Base-by-base conservation (phyloP, 768 basidiomycete species). In the Panaeolus papilionaceus region DNA sequence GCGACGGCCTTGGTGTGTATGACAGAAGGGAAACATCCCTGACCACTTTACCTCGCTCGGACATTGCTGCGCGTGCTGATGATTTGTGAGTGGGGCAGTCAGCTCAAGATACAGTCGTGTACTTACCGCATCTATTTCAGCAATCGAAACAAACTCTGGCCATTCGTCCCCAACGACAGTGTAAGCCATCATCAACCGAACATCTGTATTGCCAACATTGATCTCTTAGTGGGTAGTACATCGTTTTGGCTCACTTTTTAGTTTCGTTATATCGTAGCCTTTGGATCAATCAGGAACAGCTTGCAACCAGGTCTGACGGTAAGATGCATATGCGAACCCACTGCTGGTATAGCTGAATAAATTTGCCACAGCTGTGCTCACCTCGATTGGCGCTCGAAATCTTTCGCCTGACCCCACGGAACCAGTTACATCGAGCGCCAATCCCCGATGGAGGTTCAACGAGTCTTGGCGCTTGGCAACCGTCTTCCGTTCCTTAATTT, bases 211-310 rank as follows among this genome's bases (percentile, higher is more conserved):
- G 23, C 20, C 6, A 23, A 9, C 42, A 11, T 23, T 33, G 12
- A 58, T 14, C 14, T 4, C 10, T 16, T 37, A 1, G 2, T 12
- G 4, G 4, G 1, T 33, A 58, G 54, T 58, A 58, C 28, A 26
- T 58, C 28, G 14, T 58, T 9, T 26, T 33, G 9, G 54, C 54
- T 8, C 28, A 4, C 14, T 58, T 58, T 23, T 16, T 58, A 8
- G 54, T 12, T 16, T 10, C 28, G 10, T 18, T 58, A 4, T 58
- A 58, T 33, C 10, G 20, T 20, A 18, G 14, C 6, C 14, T 12
- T 8, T 58, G 54, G 54, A 58, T 58, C 4, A 58, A 58, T 33
- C 54, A 58, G 33, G 54, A 58, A 12, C 54, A 58, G 16, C 54
- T 58, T 7, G 6, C 4, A 16, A 33, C 28, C 10, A 58, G 11